phyloP scores from a whole-genome alignment of 2,329 filamentous ascomycete species.

The Sclerotinia trifoliorum region DNA sequence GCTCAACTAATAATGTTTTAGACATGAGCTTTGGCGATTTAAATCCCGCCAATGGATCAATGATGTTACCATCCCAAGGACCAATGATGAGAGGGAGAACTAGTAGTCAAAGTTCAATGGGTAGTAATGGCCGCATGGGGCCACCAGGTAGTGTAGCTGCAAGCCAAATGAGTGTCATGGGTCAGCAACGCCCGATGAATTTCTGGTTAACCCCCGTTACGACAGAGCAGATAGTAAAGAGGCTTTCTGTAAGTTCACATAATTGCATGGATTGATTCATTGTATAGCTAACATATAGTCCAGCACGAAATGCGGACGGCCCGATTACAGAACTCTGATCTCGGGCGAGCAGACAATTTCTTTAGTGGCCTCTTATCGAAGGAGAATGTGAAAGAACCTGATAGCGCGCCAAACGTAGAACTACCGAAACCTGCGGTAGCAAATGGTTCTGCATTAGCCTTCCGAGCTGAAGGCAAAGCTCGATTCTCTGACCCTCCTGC shows the following conservation, averaged over 20 bases:
- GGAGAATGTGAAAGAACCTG: slow-evolving; percentile 61
- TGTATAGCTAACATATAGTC: slow-evolving; percentile 31
- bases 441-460: slow-evolving; percentile 48
- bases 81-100: slow-evolving; percentile 69
- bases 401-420: slow-evolving; percentile 52
- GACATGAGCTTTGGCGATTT: slow-evolving; percentile 93
- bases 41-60: slow-evolving; percentile 69
- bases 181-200: slow-evolving; percentile 72
- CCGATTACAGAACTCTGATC: slow-evolving; percentile 80
- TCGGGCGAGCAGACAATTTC: slow-evolving; percentile 79
- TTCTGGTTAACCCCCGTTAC: slow-evolving; percentile 88
- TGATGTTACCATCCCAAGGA: slow-evolving; percentile 68
- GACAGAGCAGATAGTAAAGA: slow-evolving; percentile 92
- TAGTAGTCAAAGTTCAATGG: slow-evolving; percentile 64
- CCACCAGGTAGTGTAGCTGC: slow-evolving; percentile 54
- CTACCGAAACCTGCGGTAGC: slow-evolving; percentile 48
- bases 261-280: slow-evolving; percentile 9
- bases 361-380: slow-evolving; percentile 73
- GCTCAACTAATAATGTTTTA: slow-evolving; percentile 70
- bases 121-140: slow-evolving; percentile 57
- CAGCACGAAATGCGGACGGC: slow-evolving; percentile 90
- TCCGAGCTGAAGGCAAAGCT: slow-evolving; percentile 72
- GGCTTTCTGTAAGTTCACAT: slow-evolving; percentile 42
- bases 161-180: slow-evolving; percentile 55
- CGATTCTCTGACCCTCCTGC: slow-evolving; percentile 92